Evolutionary conservation across 2,329 filamentous ascomycete species (phyloP), one percentile per base, ranked within the genome.

Genomic region (Elsinoe ampelina): DNA sequence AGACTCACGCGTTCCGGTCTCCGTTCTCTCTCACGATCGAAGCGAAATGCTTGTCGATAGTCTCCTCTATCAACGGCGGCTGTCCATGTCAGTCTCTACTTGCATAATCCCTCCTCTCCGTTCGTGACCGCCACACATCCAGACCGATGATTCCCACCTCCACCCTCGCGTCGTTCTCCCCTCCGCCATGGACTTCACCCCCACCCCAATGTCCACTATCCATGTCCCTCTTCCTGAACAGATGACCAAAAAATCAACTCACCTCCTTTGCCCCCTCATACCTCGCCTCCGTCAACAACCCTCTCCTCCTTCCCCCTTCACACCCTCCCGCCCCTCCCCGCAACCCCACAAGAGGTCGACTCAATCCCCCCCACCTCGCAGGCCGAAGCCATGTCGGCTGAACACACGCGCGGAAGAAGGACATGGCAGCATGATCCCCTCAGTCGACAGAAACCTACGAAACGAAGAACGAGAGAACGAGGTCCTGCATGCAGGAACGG

Each of bases 11-110:
- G 62, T 75, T 77, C 5, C 77, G 77, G 68, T 89, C 84, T 22
- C 86, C 86, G 69, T 83, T 75, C 35, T 73, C 66, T 7, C 77
- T 77, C 36, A 89, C 86, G 36, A 88, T 75, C 1, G 75, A 75
- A 6, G 81, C 76, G 65, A 92, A 90, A 67, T 92, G 84, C 61
- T 87, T 73, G 0, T 86, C 84, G 55, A 91, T 82, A 0, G 87
- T 91, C 57, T 83, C 75, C 5, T 77, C 73, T 48, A 87, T 78
- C 6, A 91, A 73, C 0, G 83, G 76, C 2, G 86, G 85, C 83
- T 89, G 59, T 22, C 3, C 2, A 13, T 2, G 48, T 52, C 48
- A 52, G 45, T 50, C 43, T 13, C n/a, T 15, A 10, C 22, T 3
- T 3, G 3, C 3, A 3, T 6, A 30, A 8, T 17, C 13, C 13